Base-by-base conservation (phyloP, 169 alveolate genomes). In the Plasmodium adleri region DNA sequence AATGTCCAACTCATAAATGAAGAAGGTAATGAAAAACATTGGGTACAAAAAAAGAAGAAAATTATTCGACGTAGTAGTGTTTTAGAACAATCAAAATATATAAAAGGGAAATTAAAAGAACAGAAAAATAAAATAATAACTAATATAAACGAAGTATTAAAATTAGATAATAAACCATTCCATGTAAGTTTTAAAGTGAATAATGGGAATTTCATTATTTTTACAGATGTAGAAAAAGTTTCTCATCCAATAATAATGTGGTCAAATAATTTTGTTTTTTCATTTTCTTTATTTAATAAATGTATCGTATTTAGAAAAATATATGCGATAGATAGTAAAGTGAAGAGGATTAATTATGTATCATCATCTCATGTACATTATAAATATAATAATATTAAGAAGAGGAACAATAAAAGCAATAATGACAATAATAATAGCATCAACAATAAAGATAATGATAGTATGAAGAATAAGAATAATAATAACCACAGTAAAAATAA, bases 271-370 rank as follows among this genome's bases (percentile, higher is more conserved):
- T 86, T 86, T 64, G 72, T 72, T 72, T 86, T 86, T 52, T 59
- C 88, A 12, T 58, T 86, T 73, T 72, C 92, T 32, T 54, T 86
- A 13, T 72, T 62, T 28, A 86, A 86, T 52, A 72, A 66, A 39
- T 86, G 92, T 47, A 86, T 86, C 10, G 50, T 86, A 6, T 86
- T 86, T 86, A 20, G 75, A 52, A 86, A 86, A 72, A 86, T 86
- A 15, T 86, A 86, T 72, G 92, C 92, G 7, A 13, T 86, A 17
- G 74, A 86, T 86, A 86, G 92, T 49, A 86, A 86, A 72, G 72
- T 86, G 50, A 86, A 72, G n/a, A 60, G 92, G 32, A 71, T 86
- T 45, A 86, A 86, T 62, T 86, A 86, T 86, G 86, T 86, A 7
- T 39, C 9, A 0, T 39, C 47, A 39, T 39, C 47, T 39, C 47